Evolutionary conservation across 2,329 filamentous ascomycete genomes (phyloP), one percentile per base, ranked within the genome.

Genomic region (Curvularia hawaiiensis): DNA sequence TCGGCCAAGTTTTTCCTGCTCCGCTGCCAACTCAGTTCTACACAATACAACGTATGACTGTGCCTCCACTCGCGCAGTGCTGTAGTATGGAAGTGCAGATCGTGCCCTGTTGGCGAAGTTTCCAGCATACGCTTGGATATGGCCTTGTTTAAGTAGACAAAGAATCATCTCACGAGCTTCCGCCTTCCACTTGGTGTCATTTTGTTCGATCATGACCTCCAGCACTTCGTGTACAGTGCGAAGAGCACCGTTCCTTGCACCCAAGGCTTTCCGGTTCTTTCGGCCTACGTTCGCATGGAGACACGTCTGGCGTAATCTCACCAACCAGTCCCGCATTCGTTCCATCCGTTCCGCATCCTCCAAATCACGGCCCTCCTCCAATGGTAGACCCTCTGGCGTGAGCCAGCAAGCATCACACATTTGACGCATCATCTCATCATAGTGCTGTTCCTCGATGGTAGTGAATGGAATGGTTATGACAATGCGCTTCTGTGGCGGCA

Each of bases 391-490:
- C 26, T 85, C 79, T 0, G 79, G 67, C 64, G 87, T 82, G 7
- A 98, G 75, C 1, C 85, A 87, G 60, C 88, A 90, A 1, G 85
- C 85, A 28, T 87, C 82, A 50, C 87, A 87, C 85, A 97, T 92
- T 60, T 90, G 82, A 47, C 87, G 83, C 70, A 94, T 92, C 2
- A 96, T 76, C 7, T 87, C 85, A 41, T 84, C 82, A 69, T 98
- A 98, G 69, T 96, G 88, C 70, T 97, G 91, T 70, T 97, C 91
- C 72, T 98, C 95, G 11, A 98, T 85, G 0, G 91, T 86, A 0
- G 90, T 95, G 69, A 98, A 96, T 0, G 95, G 92, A 73, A 97
- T 88, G 1, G 90, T 95, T 56, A 98, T 91, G 11, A 96, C 88
- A 61, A 92, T 88, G 10, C 95, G 87, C 69, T 90, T 93, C 71